Base-by-base conservation (phyloP, 148 eudicot genomes). In the Amaranthus palmeri region DNA sequence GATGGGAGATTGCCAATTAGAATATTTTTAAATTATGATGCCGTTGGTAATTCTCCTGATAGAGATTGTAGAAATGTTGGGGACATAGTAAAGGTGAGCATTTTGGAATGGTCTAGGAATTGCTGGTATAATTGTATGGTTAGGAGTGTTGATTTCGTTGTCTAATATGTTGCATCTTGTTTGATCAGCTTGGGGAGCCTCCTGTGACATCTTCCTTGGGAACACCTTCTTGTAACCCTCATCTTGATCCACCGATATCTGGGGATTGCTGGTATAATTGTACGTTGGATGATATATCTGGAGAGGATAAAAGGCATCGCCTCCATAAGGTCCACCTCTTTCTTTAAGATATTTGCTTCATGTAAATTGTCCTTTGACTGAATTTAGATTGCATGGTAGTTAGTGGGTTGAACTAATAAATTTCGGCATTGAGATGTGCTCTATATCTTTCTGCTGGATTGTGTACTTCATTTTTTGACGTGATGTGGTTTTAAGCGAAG, bases 211-310 rank as follows among this genome's bases (percentile, higher is more conserved):
- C 93, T 77, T 61, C 74, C 64, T 80, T 81, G 0, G 90, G 91
- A 18, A 69, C 64, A 52, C 96, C 88, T 72, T 81, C 88, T 63
- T 91, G 98, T 79, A 86, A 86, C 81, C 85, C 98, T 73, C 91
- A 81, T 70, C 71, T 79, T 65, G 88, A 89, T 82, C 96, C 93
- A 69, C 97, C 93, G 6, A 55, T 91, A 72, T 77, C 81, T 50
- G 98, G 90, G 63, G 97, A 95, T 70, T 95, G 98, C 79, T 95
- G 98, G 98, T 95, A 95, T 81, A 95, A 89, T 73, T 95, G 98
- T 80, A 91, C 97, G 45, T 61, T 79, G 51, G 93, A 89, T 76
- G 98, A 95, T 74, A 84, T 95, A 78, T 89, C 97, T 43, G 88
- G 85, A 72, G 86, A 86, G 78, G 97, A 95, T 85, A 95, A 95